Base-by-base conservation (phyloP, 192 early-diverging fungal genomes). In the Entomortierella parvispora region DNA sequence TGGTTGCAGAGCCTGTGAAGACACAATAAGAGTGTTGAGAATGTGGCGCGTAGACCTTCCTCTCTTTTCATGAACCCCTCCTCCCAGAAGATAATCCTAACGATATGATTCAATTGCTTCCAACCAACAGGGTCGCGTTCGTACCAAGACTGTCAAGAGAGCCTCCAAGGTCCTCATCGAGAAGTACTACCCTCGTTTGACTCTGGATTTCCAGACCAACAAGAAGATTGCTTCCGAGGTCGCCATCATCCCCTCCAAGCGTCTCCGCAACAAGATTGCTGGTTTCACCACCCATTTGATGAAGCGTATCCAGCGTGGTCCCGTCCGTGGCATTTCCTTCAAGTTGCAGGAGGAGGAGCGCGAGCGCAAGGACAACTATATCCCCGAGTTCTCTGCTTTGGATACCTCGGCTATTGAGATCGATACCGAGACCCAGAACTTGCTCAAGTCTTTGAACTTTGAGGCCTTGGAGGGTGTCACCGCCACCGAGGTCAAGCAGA, bases 271-370 rank as follows among this genome's bases (percentile, higher is more conserved):
- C 93, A 97, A 99, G 93, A 99, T 99, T 81, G 98, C 98, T 71
- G 98, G 98, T 64, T 99, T 98, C 93, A 99, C 98, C 84, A 99
- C 98, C 72, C 98, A 98, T 83, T 89, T 99, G 93, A 99, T 99
- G 98, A 93, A 94, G 90, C 96, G 98, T 87, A 98, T 99, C 80
- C 93, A 96, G 85, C 90, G 91, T 69, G 96, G 98, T 51, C 98
- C 98, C 68, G 98, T 99, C 62, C 95, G 94, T 82, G 98, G 98
- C 80, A 99, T 99, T 74, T 99, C 98, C 68, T 99, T 98, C 97
- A 99, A 99, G 94, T 92, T 99, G 66, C 98, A 99, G 91, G 98
- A 99, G 86, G 98, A 99, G 87, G 98, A 99, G 88, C 93, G 98
- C 86, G 98, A 99, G 89, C 92, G 97, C 81, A 97, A 96, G 91